A percentile compares a stretch with the other conserved stretches of the same genome.
Conservation (phyloP, 2,329 filamentous ascomycete species). For the Talaromyces sp. region DNA sequence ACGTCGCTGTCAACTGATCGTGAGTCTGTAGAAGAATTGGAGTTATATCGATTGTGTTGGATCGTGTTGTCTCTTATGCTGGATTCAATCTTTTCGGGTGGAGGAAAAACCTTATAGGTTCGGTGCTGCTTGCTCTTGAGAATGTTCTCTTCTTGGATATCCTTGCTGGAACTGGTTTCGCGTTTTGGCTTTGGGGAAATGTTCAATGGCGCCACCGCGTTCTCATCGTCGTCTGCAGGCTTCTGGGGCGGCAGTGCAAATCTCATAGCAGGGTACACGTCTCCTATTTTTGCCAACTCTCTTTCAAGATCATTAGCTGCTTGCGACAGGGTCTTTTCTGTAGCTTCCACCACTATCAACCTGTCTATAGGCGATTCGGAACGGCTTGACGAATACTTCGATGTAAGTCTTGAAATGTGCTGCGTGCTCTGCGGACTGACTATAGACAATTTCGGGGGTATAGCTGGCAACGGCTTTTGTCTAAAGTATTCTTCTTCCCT, state of each 20-base stretch:
- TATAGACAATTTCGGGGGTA: constrained; percentile 22
- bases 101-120: constrained; percentile 11
- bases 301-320: constrained; percentile 38
- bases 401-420: constrained; percentile 12
- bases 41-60: neutral
- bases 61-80: neutral
- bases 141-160: neutral
- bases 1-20: neutral
- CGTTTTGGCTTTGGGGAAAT: constrained; percentile 1
- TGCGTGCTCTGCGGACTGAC: constrained; percentile 12
- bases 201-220: constrained; percentile 7
- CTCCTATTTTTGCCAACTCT: constrained; percentile 28
- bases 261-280: constrained; percentile 8
- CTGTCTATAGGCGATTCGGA: constrained; percentile 5
- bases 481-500: constrained; percentile 24
- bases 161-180: neutral
- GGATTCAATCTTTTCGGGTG: neutral
- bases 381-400: constrained; percentile 10
- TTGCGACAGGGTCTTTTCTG: constrained; percentile 27
- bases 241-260: neutral
- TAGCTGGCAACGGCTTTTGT: constrained; percentile 42
- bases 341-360: constrained; percentile 3
- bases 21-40: neutral
- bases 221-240: neutral
- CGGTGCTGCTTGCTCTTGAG: neutral